These are phyloP conservation scores for Fragaria iinumae DNA, from an alignment of 306 rosid genomes.

Conservation along the genomic window DNA sequence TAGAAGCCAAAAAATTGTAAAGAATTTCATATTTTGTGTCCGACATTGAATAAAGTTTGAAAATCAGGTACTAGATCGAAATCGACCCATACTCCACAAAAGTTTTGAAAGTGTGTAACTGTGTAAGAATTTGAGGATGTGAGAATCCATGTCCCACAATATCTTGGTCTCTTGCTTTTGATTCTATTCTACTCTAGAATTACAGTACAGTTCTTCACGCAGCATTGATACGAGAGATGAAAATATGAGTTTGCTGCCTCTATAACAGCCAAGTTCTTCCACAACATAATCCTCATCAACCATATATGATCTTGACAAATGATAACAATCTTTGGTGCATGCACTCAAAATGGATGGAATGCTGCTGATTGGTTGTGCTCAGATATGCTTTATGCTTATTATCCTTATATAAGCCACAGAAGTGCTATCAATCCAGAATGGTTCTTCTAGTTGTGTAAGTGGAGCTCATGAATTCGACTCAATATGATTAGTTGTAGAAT, in stretches of 20 bases:
- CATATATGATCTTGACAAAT: not conserved
- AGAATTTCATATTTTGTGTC: not conserved
- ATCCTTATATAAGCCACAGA: conserved; percentile 28
- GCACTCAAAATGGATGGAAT: not conserved
- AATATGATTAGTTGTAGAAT: not conserved
- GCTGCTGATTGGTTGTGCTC: conserved; percentile 13
- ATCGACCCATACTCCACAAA: not conserved
- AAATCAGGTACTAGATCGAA: not conserved
- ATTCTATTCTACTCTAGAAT: not conserved
- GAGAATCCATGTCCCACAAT: not conserved
- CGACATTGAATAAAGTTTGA: not conserved
- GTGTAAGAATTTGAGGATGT: not conserved
- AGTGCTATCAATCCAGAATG: not conserved
- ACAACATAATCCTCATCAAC: not conserved
- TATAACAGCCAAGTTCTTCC: conserved; percentile 13
- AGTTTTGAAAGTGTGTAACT: not conserved
- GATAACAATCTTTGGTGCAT: conserved; percentile 13
- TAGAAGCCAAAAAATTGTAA: not conserved
- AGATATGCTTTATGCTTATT: conserved; percentile 3
- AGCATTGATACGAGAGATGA: not conserved
- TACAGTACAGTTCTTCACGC: not conserved
- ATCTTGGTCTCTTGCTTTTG: not conserved
- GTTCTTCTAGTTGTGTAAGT: not conserved
- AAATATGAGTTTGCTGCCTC: not conserved
- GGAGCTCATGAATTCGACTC: not conserved